Percentiles rank a stretch among this genome's conserved stretches.
Evolutionary conservation across 208 protist genomes (phyloP).

Genomic region (Naegleria fowleri): DNA sequence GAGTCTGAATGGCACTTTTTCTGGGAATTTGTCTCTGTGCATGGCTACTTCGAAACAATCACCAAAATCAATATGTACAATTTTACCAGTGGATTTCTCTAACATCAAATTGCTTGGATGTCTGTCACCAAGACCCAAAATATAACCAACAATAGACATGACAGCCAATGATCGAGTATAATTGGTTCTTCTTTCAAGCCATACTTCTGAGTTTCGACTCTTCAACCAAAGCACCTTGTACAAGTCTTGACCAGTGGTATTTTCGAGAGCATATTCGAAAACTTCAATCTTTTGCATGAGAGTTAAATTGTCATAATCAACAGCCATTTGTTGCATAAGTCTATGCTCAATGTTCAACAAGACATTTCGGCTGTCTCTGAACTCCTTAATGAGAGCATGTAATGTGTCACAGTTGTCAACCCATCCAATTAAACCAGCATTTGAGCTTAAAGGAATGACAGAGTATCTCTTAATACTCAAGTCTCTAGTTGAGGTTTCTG

Average conservation of each 20-base stretch:
- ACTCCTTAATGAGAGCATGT: slow-evolving; percentile 95
- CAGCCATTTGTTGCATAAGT: slow-evolving; percentile 72
- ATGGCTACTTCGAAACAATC: slow-evolving; percentile 99
- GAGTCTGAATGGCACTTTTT: slow-evolving; percentile 99
- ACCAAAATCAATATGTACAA: slow-evolving; percentile 99
- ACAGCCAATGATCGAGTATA: slow-evolving; percentile 97
- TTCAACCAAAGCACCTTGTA: slow-evolving; percentile 95
- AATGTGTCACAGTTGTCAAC: slow-evolving; percentile 96
- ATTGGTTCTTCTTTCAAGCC: slow-evolving; percentile 93
- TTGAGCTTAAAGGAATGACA: slow-evolving; percentile 97
- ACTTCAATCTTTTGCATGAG: slow-evolving; percentile 96
- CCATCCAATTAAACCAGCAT: slow-evolving; percentile 98
- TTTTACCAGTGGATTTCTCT: slow-evolving; percentile 88
- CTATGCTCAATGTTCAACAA: slow-evolving; percentile 92
- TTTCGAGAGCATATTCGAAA: slow-evolving; percentile 82
- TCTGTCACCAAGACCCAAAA: slow-evolving; percentile 97
- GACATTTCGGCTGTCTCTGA: slow-evolving; percentile 80
- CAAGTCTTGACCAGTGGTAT: slow-evolving; percentile 88
- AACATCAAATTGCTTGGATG: slow-evolving; percentile 99
- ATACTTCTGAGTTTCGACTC: slow-evolving; percentile 92
- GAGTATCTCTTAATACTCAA: slow-evolving; percentile 89
- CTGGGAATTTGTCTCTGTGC: slow-evolving; percentile 94
- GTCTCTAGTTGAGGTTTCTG: slow-evolving; percentile 66
- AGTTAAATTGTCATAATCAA: slow-evolving; percentile 86
- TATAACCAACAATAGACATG: slow-evolving; percentile 98